Evolutionary conservation across 768 basidiomycete species (phyloP).

Genomic region (Trametes punicea): DNA sequence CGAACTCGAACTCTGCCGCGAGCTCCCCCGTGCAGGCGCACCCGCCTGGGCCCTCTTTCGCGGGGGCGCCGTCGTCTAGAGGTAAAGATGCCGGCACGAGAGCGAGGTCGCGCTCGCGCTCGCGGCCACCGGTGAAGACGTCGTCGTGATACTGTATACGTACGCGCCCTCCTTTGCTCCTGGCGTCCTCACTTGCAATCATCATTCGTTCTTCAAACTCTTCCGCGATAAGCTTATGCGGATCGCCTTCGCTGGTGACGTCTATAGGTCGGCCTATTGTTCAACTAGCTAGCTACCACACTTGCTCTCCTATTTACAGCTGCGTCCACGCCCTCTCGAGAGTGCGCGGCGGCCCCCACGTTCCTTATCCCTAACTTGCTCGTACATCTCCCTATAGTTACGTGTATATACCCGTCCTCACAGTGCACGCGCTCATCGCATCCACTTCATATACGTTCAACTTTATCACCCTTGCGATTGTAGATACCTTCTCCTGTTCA

Average conservation of each 20-base stretch:
- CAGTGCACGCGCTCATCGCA: not conserved
- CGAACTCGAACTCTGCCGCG: constrained; percentile 13
- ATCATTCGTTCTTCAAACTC: not conserved
- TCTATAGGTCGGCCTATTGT: constrained; percentile 11
- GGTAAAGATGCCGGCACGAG: not conserved
- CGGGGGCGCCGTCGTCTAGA: not conserved
- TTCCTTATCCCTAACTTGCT: constrained; percentile 6
- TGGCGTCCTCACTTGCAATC: not conserved
- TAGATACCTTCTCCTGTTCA: constrained; percentile 9
- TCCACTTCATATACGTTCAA: not conserved
- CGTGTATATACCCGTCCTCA: constrained; percentile 15
- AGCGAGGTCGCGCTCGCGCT: not conserved
- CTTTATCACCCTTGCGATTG: constrained; percentile 12
- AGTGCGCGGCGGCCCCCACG: constrained; percentile 14
- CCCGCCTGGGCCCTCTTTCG: constrained; percentile 1
- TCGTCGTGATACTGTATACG: not conserved
- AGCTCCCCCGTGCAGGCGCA: constrained; percentile 13
- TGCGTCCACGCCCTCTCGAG: not conserved
- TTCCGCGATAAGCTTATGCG: not conserved
- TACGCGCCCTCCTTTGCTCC: not conserved
- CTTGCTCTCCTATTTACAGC: constrained; percentile 11
- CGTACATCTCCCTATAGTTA: not conserved
- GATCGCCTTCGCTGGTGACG: constrained; percentile 1
- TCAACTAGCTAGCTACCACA: constrained; percentile 7
- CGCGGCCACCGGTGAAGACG: not conserved